A percentile compares a stretch with the other conserved stretches of the same genome.
Evolutionary conservation across 306 rosid species (phyloP).

Genomic region (Inga leiocalycina): DNA sequence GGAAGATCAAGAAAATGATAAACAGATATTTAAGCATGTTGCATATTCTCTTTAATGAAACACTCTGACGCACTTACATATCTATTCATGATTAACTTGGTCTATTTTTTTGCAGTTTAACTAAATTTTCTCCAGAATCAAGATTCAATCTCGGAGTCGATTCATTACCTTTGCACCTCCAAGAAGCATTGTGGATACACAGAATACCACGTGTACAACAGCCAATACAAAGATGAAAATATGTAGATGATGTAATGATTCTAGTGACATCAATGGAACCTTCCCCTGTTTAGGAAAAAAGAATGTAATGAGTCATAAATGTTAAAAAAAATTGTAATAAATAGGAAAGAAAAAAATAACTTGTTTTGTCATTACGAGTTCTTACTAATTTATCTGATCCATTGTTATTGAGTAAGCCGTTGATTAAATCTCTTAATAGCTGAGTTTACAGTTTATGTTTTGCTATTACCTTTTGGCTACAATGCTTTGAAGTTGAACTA

Average conservation of each 20-base stretch:
- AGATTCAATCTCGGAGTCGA: slow-evolving; percentile 1
- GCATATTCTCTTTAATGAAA: background rate
- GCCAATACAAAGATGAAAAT: slow-evolving; percentile 89
- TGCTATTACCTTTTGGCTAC: slow-evolving; percentile 47
- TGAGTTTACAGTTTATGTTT: background rate
- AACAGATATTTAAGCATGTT: background rate
- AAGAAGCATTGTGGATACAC: slow-evolving; percentile 80
- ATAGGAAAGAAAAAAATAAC: background rate
- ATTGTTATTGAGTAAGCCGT: background rate
- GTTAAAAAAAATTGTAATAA: background rate
- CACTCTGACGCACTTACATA: background rate
- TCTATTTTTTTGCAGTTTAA: background rate
- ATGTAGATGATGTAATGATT: slow-evolving; percentile 91
- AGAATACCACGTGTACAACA: slow-evolving; percentile 75
- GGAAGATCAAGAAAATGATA: slow-evolving; percentile 1
- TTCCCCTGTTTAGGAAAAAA: slow-evolving; percentile 63
- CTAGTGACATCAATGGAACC: slow-evolving; percentile 73
- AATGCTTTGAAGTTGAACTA: slow-evolving; percentile 27
- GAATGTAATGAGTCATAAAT: background rate
- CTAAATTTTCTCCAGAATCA: background rate
- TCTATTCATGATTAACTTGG: background rate
- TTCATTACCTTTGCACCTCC: slow-evolving; percentile 68
- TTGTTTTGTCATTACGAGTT: background rate
- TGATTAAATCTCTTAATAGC: background rate
- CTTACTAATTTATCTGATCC: background rate